phyloP scores from a whole-genome alignment of 768 basidiomycete genomes.

The Mycena epipterygia region DNA sequence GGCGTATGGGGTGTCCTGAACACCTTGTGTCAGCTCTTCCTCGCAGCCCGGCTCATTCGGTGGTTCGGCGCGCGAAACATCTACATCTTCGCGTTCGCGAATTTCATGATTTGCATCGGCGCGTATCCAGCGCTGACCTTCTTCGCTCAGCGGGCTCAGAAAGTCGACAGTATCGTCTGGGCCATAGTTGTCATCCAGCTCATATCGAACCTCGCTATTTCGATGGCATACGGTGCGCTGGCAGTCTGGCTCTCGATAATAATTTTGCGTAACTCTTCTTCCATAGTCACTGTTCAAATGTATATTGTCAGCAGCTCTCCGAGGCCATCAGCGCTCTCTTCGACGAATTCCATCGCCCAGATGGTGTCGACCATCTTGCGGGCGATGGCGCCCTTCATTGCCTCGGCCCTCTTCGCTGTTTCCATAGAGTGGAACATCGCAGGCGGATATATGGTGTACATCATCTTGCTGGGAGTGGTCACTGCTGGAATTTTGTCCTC shows the following conservation, averaged over 20 bases:
- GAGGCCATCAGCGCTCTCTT: slow-evolving; percentile 58
- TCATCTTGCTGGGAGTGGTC: slow-evolving; percentile 47
- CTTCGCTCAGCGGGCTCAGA: slow-evolving; percentile 28
- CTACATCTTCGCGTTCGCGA: slow-evolving; percentile 49
- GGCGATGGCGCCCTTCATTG: slow-evolving; percentile 65
- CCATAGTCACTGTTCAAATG: slow-evolving; percentile 58
- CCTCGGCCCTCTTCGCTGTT: slow-evolving; percentile 70
- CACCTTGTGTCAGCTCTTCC: slow-evolving; percentile 60
- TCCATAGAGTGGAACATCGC: slow-evolving; percentile 59
- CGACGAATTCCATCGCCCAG: slow-evolving; percentile 70
- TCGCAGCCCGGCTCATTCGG: slow-evolving; percentile 58
- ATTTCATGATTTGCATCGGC: slow-evolving; percentile 32
- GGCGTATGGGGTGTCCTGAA: slow-evolving; percentile 61
- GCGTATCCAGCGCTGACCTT: slow-evolving; percentile 33
- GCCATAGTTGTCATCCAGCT: slow-evolving; percentile 32
- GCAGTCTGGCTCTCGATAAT: too few species aligned
- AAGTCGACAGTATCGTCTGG: slow-evolving; percentile 35
- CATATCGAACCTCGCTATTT: slow-evolving; percentile 25
- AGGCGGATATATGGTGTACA: slow-evolving; percentile 61
- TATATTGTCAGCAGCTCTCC: slow-evolving; percentile 59
- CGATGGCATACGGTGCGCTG: slow-evolving; percentile 29
- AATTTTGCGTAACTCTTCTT: background rate
- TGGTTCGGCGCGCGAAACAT: slow-evolving; percentile 60
- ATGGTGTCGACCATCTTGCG: slow-evolving; percentile 63
- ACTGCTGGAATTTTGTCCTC: slow-evolving; percentile 43